These are phyloP conservation scores for Sabuloglossum arenarium DNA, from an alignment of 495 filamentous ascomycete species.

Conservation along the genomic window DNA sequence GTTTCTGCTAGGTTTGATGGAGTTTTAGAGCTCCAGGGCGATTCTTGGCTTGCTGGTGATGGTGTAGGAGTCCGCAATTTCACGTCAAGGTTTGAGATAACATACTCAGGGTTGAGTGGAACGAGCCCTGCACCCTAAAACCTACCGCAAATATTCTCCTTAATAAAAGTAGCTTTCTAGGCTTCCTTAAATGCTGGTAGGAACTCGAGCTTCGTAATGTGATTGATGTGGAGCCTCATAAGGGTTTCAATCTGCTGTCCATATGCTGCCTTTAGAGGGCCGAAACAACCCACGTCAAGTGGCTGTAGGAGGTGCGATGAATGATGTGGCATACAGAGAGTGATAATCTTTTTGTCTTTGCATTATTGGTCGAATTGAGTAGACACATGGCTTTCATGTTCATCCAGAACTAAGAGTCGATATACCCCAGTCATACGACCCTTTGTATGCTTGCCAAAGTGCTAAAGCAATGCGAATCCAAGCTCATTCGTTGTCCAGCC, in stretches of 20 bases:
- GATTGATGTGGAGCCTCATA: conserved; percentile 1
- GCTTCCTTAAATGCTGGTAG: conserved; percentile 6
- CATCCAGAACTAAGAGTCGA: conserved; percentile 17
- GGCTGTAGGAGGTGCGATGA: conserved; percentile 8
- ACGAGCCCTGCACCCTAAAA: neutral
- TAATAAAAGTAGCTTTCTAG: conserved; percentile 1
- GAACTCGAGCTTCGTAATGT: conserved; percentile 11
- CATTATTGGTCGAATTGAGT: conserved; percentile 13
- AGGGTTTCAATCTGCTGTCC: conserved; percentile 3
- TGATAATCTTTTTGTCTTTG: conserved; percentile 13
- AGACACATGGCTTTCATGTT: conserved; percentile 3
- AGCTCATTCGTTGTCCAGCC: neutral
- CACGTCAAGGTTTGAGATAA: neutral
- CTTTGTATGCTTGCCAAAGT: conserved; percentile 6
- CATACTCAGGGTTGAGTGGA: neutral
- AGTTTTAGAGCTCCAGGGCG: no score
- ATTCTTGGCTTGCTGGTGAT: neutral
- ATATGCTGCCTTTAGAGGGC: conserved; percentile 8
- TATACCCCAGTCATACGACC: conserved; percentile 2
- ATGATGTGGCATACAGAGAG: conserved; percentile 10
- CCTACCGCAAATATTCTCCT: neutral
- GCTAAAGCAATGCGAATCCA: neutral
- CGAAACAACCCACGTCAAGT: conserved; percentile 10
- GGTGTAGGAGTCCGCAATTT: neutral
- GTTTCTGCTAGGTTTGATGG: no score